A percentile compares a stretch with the other conserved stretches of the same genome.
These are phyloP conservation scores for Asclepias syriaca DNA, from an alignment of 257 asterid genomes.

Conservation along the genomic window DNA sequence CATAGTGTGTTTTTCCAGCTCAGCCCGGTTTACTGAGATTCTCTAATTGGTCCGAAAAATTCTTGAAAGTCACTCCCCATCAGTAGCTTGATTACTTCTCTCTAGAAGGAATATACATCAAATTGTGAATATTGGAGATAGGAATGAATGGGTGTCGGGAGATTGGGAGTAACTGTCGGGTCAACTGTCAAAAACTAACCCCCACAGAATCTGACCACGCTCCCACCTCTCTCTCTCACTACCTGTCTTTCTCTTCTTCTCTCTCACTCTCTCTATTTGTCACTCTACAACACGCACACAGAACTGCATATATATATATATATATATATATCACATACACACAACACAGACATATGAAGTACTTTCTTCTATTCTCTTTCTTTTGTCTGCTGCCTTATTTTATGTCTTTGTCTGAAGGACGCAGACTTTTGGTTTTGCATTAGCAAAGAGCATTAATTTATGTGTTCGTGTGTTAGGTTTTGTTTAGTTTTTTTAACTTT, in stretches of 20 bases:
- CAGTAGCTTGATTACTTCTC: constrained; percentile 22
- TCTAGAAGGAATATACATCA: constrained; percentile 20
- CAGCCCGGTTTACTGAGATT: constrained; percentile 31
- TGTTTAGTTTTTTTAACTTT: constrained; percentile 15
- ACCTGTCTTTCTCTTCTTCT: constrained; percentile 6
- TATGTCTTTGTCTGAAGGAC: constrained; percentile 41
- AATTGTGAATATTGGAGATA: constrained; percentile 22
- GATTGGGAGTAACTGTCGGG: constrained; percentile 49
- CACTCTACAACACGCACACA: constrained; percentile 11
- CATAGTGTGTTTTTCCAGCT: constrained; percentile 27
- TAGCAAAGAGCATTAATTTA: constrained; percentile 25
- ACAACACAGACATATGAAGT: constrained; percentile 18
- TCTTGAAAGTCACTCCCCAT: constrained; percentile 16
- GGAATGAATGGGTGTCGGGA: constrained; percentile 26
- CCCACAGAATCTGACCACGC: constrained; percentile 79
- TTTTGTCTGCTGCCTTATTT: constrained; percentile 41
- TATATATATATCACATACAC: constrained; percentile 17
- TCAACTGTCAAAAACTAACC: constrained; percentile 83
- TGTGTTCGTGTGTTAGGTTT: constrained; percentile 23
- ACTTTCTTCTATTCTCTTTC: constrained; percentile 19
- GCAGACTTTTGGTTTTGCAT: constrained; percentile 42
- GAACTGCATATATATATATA: background rate
- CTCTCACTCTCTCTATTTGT: constrained; percentile 20
- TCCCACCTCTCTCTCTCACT: constrained; percentile 46
- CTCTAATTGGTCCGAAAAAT: constrained; percentile 31